A percentile compares a stretch with the other conserved stretches of the same genome.
Conservation (phyloP, 805 yeast genomes). For the Candida caryicola region DNA sequence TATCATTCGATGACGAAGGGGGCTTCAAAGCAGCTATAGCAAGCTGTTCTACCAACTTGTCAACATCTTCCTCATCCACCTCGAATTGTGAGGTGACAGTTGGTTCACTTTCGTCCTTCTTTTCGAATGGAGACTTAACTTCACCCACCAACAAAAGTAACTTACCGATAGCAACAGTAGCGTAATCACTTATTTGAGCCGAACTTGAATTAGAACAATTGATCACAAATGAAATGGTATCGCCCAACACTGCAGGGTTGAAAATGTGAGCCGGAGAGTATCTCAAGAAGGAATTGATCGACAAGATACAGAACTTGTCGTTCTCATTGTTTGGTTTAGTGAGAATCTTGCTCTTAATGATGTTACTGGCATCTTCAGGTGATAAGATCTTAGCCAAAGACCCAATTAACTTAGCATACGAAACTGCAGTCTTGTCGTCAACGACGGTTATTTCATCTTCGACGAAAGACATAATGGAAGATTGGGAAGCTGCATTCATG, state of each 20-base stretch:
- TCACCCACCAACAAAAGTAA: slow-evolving; percentile 54
- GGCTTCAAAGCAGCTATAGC: slow-evolving; percentile 53
- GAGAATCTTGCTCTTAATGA: slow-evolving; percentile 59
- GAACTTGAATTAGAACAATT: slow-evolving; percentile 40
- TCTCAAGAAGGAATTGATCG: slow-evolving; percentile 75
- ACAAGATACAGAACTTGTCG: slow-evolving; percentile 59
- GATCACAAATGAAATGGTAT: slow-evolving; percentile 49
- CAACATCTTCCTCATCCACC: slow-evolving; percentile 41
- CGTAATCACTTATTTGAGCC: slow-evolving; percentile 67
- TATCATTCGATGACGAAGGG: slow-evolving; percentile 61
- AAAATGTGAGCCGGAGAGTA: slow-evolving; percentile 70
- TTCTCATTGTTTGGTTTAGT: slow-evolving; percentile 39
- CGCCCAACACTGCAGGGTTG: slow-evolving; percentile 47
- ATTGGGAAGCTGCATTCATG: slow-evolving; percentile 71
- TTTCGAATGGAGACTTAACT: slow-evolving; percentile 19
- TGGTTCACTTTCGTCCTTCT: slow-evolving; percentile 12
- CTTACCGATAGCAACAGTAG: slow-evolving; percentile 80
- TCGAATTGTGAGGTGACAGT: slow-evolving; percentile 25
- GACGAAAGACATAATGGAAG: slow-evolving; percentile 64
- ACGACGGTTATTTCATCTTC: slow-evolving; percentile 59
- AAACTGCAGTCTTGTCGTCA: slow-evolving; percentile 63
- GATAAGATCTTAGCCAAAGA: slow-evolving; percentile 68
- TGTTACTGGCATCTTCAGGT: slow-evolving; percentile 58
- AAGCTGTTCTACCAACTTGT: slow-evolving; percentile 48
- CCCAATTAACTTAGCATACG: slow-evolving; percentile 78